These are phyloP conservation scores for Corniculantispora saksenae DNA, from an alignment of 2,329 filamentous ascomycete species.

Conservation along the genomic window DNA sequence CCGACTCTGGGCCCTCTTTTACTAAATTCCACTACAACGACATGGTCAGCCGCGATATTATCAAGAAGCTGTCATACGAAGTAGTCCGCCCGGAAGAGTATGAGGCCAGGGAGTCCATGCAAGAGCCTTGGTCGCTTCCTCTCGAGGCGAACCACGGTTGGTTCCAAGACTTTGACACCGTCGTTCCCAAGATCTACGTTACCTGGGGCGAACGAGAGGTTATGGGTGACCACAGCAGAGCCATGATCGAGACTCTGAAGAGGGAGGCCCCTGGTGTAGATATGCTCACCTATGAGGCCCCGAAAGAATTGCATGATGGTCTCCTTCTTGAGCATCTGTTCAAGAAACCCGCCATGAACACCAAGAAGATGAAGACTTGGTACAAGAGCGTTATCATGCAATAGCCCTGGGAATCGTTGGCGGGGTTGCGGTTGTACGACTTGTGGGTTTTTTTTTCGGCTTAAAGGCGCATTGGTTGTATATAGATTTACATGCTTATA, in stretches of 20 bases:
- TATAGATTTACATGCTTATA: background rate
- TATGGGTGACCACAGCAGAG: slow-evolving; percentile 12
- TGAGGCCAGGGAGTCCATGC: background rate
- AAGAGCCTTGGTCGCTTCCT: slow-evolving; percentile 14
- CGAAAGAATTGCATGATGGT: slow-evolving; percentile 27
- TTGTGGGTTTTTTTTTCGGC: background rate
- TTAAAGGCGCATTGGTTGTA: background rate
- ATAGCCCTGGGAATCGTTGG: background rate
- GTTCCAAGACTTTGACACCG: slow-evolving; percentile 1
- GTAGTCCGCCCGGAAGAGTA: background rate
- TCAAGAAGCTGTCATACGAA: slow-evolving; percentile 6
- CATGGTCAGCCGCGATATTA: slow-evolving; percentile 9
- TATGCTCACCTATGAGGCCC: slow-evolving; percentile 1
- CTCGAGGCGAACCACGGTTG: slow-evolving; percentile 9
- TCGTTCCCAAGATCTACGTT: slow-evolving; percentile 10
- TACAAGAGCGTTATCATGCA: slow-evolving; percentile 23
- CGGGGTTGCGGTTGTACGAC: background rate
- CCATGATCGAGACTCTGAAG: slow-evolving; percentile 6
- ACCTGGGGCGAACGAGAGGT: slow-evolving; percentile 15
- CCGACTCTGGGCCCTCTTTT: slow-evolving; percentile 1
- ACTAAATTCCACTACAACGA: slow-evolving; percentile 12
- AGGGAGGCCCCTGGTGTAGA: slow-evolving; percentile 6
- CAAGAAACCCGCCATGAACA: slow-evolving; percentile 30
- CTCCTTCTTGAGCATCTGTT: slow-evolving; percentile 32
- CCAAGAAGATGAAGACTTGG: slow-evolving; percentile 35